Percentiles rank a stretch among this genome's conserved stretches.
Evolutionary conservation across 129 eudicot genomes (phyloP).

Genomic region (Helichrysum umbraculigerum): DNA sequence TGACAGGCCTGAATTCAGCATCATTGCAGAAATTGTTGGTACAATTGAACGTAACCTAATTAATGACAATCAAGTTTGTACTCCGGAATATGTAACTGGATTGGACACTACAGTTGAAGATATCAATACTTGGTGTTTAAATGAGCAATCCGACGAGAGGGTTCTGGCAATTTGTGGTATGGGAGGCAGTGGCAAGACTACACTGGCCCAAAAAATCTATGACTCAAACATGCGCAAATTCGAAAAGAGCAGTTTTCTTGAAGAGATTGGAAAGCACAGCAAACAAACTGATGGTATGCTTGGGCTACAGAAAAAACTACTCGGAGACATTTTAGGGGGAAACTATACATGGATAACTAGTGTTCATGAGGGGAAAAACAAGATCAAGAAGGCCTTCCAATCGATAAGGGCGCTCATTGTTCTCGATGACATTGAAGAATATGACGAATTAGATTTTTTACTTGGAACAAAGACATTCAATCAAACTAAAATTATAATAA

Average conservation of each 20-base stretch:
- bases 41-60: too few relatives aligned
- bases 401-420: not conserved
- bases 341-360: not conserved
- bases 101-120: not conserved
- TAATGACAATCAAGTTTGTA: too few relatives aligned
- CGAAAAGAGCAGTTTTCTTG: not conserved
- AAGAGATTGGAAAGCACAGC: not conserved
- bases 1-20: too few relatives aligned
- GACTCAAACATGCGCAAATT: not conserved
- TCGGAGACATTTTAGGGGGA: not conserved
- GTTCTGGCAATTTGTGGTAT: too few relatives aligned
- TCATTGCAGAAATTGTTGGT: too few relatives aligned
- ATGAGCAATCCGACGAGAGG: not conserved
- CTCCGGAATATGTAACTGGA: conserved; percentile 10
- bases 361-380: not conserved
- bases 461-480: conserved; percentile 3
- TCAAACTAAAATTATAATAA: conserved; percentile 6
- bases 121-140: not conserved
- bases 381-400: not conserved
- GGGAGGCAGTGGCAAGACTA: conserved; percentile 19
- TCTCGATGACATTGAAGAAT: conserved; percentile 16
- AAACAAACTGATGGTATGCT: conserved; percentile 8
- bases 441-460: not conserved
- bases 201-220: conserved; percentile 12
- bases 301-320: conserved; percentile 11